phyloP scores from a whole-genome alignment of 169 alveolate species.

The Plasmodium yoelii region DNA sequence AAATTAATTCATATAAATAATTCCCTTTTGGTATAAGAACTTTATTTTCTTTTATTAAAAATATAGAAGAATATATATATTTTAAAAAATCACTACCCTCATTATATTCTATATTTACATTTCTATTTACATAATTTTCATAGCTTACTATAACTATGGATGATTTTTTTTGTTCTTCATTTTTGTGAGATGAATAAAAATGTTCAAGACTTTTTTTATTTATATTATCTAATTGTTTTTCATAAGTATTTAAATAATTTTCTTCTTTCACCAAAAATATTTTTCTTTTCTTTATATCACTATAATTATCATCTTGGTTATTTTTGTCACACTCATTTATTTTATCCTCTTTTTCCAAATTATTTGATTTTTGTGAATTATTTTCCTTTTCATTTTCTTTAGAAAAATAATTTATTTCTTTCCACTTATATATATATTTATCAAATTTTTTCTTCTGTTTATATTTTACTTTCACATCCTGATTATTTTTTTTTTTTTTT shows the following conservation, averaged over 20 bases:
- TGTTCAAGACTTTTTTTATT: constrained; percentile 13
- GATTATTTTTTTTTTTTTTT: neutral
- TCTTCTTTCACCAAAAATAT: neutral
- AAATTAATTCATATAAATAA: constrained; percentile 61
- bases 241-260: constrained; percentile 16
- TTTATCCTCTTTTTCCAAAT: neutral
- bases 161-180: constrained; percentile 15
- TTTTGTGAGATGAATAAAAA: neutral
- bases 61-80: constrained; percentile 48
- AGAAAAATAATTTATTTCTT: neutral
- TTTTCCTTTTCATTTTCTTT: neutral
- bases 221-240: constrained; percentile 20
- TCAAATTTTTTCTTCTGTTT: constrained; percentile 9
- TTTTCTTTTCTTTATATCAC: neutral
- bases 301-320: neutral
- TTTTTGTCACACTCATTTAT: neutral
- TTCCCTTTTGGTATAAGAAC: constrained; percentile 48
- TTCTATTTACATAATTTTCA: constrained; percentile 45
- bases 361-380: neutral
- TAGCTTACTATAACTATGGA: constrained; percentile 15
- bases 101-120: constrained; percentile 24
- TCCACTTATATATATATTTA: constrained; percentile 38
- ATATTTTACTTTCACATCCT: constrained; percentile 4
- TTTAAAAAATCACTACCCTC: constrained; percentile 20
- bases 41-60: constrained; percentile 60